Evolutionary conservation across 148 eudicot genomes (phyloP).

Genomic region (Salicornia ramosissima): DNA sequence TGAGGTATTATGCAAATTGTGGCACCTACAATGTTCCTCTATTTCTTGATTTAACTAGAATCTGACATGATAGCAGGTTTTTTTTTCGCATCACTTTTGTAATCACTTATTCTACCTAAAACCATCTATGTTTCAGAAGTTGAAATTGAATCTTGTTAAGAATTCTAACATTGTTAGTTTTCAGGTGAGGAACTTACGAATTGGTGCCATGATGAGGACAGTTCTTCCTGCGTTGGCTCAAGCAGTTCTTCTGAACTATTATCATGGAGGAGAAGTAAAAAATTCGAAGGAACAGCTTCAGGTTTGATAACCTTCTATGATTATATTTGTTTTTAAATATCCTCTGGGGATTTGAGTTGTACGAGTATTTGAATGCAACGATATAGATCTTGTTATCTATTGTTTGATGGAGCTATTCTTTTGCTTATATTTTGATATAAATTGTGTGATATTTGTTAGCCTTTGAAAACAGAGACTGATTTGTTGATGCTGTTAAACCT

Average conservation of each 20-base stretch:
- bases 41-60: background rate
- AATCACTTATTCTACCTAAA: background rate
- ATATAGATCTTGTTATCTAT: background rate
- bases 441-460: background rate
- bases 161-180: slow-evolving; percentile 2
- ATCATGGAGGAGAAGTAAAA: slow-evolving; percentile 36
- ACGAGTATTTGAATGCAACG: background rate
- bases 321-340: slow-evolving; percentile 4
- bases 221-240: slow-evolving; percentile 96
- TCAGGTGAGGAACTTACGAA: slow-evolving; percentile 88
- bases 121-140: background rate
- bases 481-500: background rate
- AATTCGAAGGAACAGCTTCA: slow-evolving; percentile 61
- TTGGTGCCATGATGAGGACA: slow-evolving; percentile 99
- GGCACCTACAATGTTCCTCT: background rate
- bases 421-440: background rate
- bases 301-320: slow-evolving; percentile 36
- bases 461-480: background rate
- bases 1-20: background rate
- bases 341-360: background rate
- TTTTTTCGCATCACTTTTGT: background rate
- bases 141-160: slow-evolving; percentile 6
- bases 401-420: background rate
- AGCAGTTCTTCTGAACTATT: slow-evolving; percentile 68
- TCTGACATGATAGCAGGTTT: slow-evolving; percentile 1